Evolutionary conservation across 345 rosid species (phyloP).

Genomic region (Arabidopsis arenosa): DNA sequence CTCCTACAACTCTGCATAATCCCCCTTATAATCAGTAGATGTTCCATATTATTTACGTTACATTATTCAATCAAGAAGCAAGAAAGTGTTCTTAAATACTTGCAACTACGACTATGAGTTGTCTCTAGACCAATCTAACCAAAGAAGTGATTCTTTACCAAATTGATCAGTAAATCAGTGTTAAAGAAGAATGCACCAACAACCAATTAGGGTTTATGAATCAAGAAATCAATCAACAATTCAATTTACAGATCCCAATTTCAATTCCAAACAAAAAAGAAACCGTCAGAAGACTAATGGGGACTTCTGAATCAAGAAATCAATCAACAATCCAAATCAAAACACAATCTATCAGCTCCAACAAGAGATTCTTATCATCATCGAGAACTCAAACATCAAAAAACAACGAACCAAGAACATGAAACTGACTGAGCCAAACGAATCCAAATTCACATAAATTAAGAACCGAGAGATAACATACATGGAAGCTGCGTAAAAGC

Average conservation of each 20-base stretch:
- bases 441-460: conserved; percentile 10
- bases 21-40: too few relatives aligned
- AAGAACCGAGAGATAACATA: conserved; percentile 27
- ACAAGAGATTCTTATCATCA: conserved; percentile 9
- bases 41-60: too few relatives aligned
- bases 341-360: not conserved
- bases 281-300: conserved; percentile 10
- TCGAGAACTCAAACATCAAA: not conserved
- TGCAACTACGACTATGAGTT: not conserved
- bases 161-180: not conserved
- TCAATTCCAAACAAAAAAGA: conserved; percentile 11
- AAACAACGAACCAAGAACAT: conserved; percentile 7
- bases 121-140: conserved; percentile 18
- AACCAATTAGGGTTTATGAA: not conserved
- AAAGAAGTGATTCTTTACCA: conserved; percentile 22
- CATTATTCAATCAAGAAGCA: too few relatives aligned
- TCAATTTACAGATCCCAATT: not conserved
- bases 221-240: not conserved
- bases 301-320: conserved; percentile 27
- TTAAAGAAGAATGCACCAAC: not conserved
- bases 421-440: conserved; percentile 8
- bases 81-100: too few relatives aligned
- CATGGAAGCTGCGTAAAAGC: conserved; percentile 89
- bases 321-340: conserved; percentile 15
- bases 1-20: too few relatives aligned